phyloP scores from a whole-genome alignment of 495 filamentous ascomycete genomes.

The Neurospora terricola region DNA sequence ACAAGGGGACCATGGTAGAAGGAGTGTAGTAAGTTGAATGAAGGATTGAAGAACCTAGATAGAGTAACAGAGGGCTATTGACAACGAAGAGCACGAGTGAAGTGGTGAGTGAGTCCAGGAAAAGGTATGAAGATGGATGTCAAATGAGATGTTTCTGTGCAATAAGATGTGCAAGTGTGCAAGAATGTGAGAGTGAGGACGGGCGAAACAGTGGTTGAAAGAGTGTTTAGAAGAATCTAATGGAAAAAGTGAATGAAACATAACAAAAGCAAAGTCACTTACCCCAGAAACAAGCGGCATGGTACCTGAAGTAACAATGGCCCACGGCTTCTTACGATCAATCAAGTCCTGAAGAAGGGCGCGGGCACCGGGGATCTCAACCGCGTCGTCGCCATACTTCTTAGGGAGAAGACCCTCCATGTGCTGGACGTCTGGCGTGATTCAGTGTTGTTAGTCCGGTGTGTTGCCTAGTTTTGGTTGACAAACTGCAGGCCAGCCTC shows the following conservation, averaged over 20 bases:
- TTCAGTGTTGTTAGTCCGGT: background rate
- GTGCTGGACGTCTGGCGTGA: slow-evolving; percentile 58
- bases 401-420: slow-evolving; percentile 72
- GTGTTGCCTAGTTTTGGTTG: background rate
- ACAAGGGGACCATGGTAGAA: background rate
- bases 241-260: background rate
- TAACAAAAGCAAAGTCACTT: background rate
- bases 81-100: background rate
- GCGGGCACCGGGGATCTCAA: slow-evolving; percentile 65
- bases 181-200: background rate
- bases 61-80: background rate
- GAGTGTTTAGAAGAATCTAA: background rate
- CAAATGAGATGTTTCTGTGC: background rate
- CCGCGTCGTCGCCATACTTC: slow-evolving; percentile 63
- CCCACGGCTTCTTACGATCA: slow-evolving; percentile 55
- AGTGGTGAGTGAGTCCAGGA: background rate
- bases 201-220: background rate
- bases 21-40: background rate
- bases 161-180: background rate
- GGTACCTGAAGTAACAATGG: slow-evolving; percentile 87
- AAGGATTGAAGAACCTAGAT: background rate
- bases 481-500: background rate
- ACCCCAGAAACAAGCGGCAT: slow-evolving; percentile 63
- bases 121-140: background rate
- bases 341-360: slow-evolving; percentile 34